phyloP scores from a whole-genome alignment of 352 stramenopile genomes.

The Globisporangium paddicum region DNA sequence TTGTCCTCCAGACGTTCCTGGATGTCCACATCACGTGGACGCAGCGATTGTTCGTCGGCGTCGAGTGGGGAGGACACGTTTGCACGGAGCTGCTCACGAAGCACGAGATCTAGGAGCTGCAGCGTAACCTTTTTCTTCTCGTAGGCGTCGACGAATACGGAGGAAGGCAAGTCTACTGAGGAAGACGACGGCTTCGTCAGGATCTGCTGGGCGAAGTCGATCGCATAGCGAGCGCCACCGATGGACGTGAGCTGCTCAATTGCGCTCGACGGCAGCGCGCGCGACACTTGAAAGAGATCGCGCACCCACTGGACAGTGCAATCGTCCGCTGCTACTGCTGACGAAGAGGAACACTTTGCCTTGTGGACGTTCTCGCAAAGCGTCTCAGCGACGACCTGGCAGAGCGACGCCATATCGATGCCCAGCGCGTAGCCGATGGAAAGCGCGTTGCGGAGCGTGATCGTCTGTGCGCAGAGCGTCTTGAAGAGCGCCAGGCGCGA shows the following conservation, averaged over 20 bases:
- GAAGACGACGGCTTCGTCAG: conserved; percentile 18
- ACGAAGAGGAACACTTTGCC: conserved; percentile 1
- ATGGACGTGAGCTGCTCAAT: conserved; percentile 64
- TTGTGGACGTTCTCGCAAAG: conserved; percentile 43
- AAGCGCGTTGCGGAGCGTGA: conserved; percentile 61
- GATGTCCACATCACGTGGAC: conserved; percentile 11
- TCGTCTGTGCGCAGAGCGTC: conserved; percentile 47
- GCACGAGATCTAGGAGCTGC: conserved; percentile 47
- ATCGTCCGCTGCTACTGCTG: conserved; percentile 13
- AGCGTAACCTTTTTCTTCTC: conserved; percentile 52
- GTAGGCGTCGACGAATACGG: conserved; percentile 22
- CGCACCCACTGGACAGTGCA: conserved; percentile 58
- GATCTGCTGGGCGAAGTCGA: conserved; percentile 55
- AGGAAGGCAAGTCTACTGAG: neutral
- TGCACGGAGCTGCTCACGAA: conserved; percentile 50
- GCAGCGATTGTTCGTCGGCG: conserved; percentile 11
- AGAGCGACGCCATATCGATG: conserved; percentile 86
- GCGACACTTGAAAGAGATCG: conserved; percentile 69
- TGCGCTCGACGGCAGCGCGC: conserved; percentile 57
- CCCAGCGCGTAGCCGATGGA: conserved; percentile 83
- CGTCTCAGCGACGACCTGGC: conserved; percentile 78
- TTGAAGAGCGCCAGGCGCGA: conserved; percentile 78
- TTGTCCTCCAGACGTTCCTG: conserved; percentile 22
- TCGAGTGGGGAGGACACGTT: conserved; percentile 7
- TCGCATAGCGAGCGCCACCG: conserved; percentile 41